These are phyloP conservation scores for Ophidiomyces ophidiicola DNA, from an alignment of 2,329 filamentous ascomycete species.

Conservation along the genomic window DNA sequence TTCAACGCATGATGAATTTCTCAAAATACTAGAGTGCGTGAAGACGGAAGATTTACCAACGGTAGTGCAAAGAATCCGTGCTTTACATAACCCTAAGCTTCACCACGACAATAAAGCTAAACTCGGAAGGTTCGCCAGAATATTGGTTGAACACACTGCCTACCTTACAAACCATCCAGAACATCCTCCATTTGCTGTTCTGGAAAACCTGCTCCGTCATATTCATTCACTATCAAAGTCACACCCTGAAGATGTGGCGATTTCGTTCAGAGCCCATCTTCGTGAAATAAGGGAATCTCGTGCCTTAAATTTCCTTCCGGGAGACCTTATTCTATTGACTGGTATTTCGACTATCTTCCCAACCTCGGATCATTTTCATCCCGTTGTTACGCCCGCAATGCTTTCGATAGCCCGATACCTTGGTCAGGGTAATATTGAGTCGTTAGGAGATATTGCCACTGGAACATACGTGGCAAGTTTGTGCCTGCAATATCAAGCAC, in stretches of 20 bases:
- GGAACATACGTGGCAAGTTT: slow-evolving; percentile 72
- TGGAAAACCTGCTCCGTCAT: slow-evolving; percentile 77
- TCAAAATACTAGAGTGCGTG: slow-evolving; percentile 51
- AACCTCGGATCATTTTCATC: slow-evolving; percentile 94
- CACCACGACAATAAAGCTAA: slow-evolving; percentile 74
- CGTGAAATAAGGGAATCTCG: slow-evolving; percentile 41
- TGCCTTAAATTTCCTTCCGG: slow-evolving; percentile 43
- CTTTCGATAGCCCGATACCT: slow-evolving; percentile 75
- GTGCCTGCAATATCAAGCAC: slow-evolving; percentile 65
- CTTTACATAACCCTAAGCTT: slow-evolving; percentile 82
- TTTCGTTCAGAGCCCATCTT: slow-evolving; percentile 64
- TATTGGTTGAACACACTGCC: slow-evolving; percentile 45
- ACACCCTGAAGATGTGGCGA: slow-evolving; percentile 65
- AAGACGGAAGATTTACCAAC: slow-evolving; percentile 56
- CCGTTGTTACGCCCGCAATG: slow-evolving; percentile 81
- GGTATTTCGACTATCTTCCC: slow-evolving; percentile 78
- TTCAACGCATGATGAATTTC: slow-evolving; percentile 59
- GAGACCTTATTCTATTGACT: slow-evolving; percentile 72
- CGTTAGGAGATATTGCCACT: slow-evolving; percentile 53
- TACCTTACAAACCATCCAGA: slow-evolving; percentile 42
- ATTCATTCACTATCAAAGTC: slow-evolving; percentile 84
- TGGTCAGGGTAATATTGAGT: slow-evolving; percentile 58
- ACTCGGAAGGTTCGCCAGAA: slow-evolving; percentile 45
- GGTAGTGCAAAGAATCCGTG: slow-evolving; percentile 78
- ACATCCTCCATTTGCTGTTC: slow-evolving; percentile 49